Conservation (phyloP, 768 basidiomycete genomes). For the Termitomyces sp. region DNA sequence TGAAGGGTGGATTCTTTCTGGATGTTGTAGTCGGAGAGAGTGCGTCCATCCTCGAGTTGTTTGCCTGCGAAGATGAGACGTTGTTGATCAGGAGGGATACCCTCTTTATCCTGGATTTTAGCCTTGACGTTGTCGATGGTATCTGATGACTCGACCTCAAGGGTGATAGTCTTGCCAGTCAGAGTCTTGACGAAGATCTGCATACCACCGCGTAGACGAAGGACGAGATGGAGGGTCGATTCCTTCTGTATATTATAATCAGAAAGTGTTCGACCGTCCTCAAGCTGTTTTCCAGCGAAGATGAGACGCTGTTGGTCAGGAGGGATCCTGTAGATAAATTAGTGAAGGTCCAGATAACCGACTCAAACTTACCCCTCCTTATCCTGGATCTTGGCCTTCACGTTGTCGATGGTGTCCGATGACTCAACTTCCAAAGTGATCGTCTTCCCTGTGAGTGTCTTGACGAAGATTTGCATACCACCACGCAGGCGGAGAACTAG, state of each 20-base stretch:
- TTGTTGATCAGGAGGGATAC: constrained; percentile 82
- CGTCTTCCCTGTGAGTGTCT: constrained; percentile 87
- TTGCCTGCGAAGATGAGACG: constrained; percentile 92
- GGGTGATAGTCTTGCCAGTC: constrained; percentile 91
- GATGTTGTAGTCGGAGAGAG: constrained; percentile 87
- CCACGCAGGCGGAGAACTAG: constrained; percentile 47
- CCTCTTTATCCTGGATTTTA: constrained; percentile 95
- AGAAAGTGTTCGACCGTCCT: constrained; percentile 88
- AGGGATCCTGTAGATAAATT: constrained; percentile 45
- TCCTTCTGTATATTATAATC: constrained; percentile 97
- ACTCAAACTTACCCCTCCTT: constrained; percentile 58
- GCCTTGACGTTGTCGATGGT: constrained; percentile 88
- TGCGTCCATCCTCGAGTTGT: constrained; percentile 89
- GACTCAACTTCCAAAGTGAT: constrained; percentile 87
- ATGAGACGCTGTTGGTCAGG: constrained; percentile 95
- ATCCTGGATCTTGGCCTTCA: constrained; percentile 83
- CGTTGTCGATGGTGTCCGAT: constrained; percentile 73
- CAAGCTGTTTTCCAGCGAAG: constrained; percentile 94
- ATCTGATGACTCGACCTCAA: constrained; percentile 85
- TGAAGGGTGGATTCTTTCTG: constrained; percentile 88
- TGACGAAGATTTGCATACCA: constrained; percentile 84
- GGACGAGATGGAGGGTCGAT: constrained; percentile 84
- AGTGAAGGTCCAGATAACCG: neutral
- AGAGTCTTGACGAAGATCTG: constrained; percentile 81
- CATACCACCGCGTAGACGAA: constrained; percentile 91